These are phyloP conservation scores for Lichtheimia ornata DNA, from an alignment of 371 early-diverging fungal species.

Conservation along the genomic window DNA sequence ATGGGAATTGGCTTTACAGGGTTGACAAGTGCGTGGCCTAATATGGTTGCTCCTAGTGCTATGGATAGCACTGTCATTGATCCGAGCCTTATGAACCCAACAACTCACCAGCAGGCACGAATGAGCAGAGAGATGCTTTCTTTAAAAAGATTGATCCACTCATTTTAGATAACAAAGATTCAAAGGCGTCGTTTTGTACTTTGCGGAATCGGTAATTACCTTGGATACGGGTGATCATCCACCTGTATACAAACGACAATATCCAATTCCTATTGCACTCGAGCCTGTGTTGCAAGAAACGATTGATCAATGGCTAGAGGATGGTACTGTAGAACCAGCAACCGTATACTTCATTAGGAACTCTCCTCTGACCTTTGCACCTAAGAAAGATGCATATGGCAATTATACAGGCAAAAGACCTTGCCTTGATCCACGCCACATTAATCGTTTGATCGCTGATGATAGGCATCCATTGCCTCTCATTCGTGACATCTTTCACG, in stretches of 20 bases:
- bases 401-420: neutral
- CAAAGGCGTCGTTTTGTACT: no score
- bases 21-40: no score
- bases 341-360: neutral
- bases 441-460: neutral
- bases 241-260: conserved; percentile 12
- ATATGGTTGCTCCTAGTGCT: no score
- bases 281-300: conserved; percentile 6
- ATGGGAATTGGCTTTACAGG: no score
- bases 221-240: no score
- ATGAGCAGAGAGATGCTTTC: no score
- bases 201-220: no score
- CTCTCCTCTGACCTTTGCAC: neutral
- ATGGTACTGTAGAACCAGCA: conserved; percentile 3
- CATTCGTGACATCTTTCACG: neutral
- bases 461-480: conserved; percentile 5
- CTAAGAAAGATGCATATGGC: neutral
- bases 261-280: conserved; percentile 9
- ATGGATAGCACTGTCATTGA: no score
- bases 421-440: neutral
- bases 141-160: no score
- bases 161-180: no score
- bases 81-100: no score
- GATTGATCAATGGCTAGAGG: conserved; percentile 8
- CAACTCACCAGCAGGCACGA: no score